These are phyloP conservation scores for Neckera pumila DNA, from an alignment of 225 moss, liverwort and hornwort species.

Conservation along the genomic window DNA sequence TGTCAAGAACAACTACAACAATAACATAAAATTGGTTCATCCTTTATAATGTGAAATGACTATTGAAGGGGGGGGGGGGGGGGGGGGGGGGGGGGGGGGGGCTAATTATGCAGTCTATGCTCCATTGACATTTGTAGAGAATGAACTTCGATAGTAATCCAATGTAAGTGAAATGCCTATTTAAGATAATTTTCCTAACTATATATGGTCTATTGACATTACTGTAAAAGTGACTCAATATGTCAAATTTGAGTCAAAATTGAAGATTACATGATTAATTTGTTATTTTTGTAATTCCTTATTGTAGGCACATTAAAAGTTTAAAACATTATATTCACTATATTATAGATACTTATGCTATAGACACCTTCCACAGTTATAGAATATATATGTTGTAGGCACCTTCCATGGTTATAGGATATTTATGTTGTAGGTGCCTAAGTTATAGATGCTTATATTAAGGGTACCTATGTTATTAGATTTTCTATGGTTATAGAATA, in stretches of 20 bases:
- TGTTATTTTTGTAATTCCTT: not conserved
- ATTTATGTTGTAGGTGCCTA: too few species aligned
- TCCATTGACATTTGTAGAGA: not conserved
- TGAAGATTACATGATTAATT: not conserved
- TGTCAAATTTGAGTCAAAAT: not conserved
- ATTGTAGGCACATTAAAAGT: too few species aligned
- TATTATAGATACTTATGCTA: too few species aligned
- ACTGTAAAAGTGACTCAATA: rapidly evolving
- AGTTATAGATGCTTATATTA: too few species aligned
- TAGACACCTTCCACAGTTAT: too few species aligned
- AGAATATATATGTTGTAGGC: too few species aligned
- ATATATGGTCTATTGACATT: not conserved
- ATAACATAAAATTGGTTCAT: not conserved
- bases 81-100: too few species aligned
- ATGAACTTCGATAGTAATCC: rapidly evolving
- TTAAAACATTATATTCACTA: not conserved
- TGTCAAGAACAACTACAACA: not conserved
- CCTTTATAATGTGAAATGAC: not conserved
- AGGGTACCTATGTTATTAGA: too few species aligned
- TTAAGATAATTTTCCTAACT: not conserved
- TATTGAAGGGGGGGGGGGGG: too few species aligned
- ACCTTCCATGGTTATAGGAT: too few species aligned
- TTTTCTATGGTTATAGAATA: too few species aligned
- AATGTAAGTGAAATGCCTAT: not conserved
- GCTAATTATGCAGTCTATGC: too few species aligned